Conservation (phyloP, 2,329 filamentous ascomycete genomes). For the Aspergillus arachidicola region DNA sequence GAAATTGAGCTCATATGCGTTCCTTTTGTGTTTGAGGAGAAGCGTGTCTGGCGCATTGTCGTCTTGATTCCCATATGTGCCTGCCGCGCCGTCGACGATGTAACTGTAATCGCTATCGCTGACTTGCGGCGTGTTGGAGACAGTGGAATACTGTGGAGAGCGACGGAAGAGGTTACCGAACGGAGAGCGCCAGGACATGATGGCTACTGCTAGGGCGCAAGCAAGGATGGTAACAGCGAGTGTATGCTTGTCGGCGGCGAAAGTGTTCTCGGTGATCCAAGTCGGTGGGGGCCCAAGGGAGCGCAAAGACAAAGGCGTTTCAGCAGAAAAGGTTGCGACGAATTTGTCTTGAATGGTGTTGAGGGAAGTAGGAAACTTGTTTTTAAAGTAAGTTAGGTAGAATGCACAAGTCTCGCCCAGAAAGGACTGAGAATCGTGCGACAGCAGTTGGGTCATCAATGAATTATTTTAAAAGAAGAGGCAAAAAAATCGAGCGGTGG, state of each 20-base stretch:
- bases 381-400: conserved; percentile 40
- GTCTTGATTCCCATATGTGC: conserved; percentile 17
- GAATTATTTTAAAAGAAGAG: not conserved
- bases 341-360: conserved; percentile 37
- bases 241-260: conserved; percentile 25
- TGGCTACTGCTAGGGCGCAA: conserved; percentile 31
- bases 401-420: conserved; percentile 45
- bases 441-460: conserved; percentile 44
- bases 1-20: conserved; percentile 47
- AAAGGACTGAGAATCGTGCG: conserved; percentile 39
- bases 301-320: conserved; percentile 17
- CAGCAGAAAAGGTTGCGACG: conserved; percentile 27
- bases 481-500: conserved; percentile 1
- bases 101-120: conserved; percentile 44
- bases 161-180: conserved; percentile 39
- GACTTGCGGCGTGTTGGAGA: conserved; percentile 35
- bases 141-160: conserved; percentile 32
- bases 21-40: conserved; percentile 45
- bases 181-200: conserved; percentile 29
- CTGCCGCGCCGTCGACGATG: conserved; percentile 30
- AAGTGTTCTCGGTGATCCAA: conserved; percentile 13
- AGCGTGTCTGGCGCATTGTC: conserved; percentile 47
- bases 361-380: conserved; percentile 34
- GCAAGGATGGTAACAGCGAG: conserved; percentile 31
- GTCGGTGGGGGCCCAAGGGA: conserved; percentile 22